Conservation (phyloP, 139 green algal species). For the Klebsormidium nitens region DNA sequence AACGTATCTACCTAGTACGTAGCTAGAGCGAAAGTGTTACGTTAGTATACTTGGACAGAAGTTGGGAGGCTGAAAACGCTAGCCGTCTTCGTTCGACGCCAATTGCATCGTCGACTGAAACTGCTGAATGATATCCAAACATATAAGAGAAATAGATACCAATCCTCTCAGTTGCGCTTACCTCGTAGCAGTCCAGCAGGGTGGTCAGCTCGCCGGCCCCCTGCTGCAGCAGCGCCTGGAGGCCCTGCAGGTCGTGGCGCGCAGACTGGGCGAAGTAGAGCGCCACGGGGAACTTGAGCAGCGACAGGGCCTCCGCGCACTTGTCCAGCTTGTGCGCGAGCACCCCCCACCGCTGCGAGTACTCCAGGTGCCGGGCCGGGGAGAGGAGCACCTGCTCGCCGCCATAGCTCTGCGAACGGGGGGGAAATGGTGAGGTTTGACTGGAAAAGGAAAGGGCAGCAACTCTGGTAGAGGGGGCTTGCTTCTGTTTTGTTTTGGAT, state of each 20-base stretch:
- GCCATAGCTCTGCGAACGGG: constrained; percentile 12
- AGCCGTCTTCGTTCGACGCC: too few relatives aligned
- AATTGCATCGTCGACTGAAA: too few relatives aligned
- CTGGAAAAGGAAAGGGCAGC: too few relatives aligned
- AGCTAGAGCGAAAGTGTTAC: too few relatives aligned
- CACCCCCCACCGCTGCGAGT: constrained; percentile 24
- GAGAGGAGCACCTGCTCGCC: constrained; percentile 16
- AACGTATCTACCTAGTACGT: too few relatives aligned
- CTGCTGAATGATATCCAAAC: too few relatives aligned
- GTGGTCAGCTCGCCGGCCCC: not conserved
- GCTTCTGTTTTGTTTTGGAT: too few relatives aligned
- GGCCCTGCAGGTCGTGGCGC: constrained; percentile 12
- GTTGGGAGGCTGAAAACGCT: too few relatives aligned
- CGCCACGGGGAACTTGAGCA: constrained; percentile 14
- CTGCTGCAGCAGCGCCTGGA: not conserved
- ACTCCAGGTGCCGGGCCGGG: not conserved
- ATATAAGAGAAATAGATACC: not conserved
- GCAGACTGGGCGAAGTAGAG: constrained; percentile 26
- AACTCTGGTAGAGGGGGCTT: too few relatives aligned
- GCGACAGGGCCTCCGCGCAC: not conserved
- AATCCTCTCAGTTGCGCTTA: not conserved
- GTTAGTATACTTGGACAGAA: too few relatives aligned
- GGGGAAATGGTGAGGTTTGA: too few relatives aligned
- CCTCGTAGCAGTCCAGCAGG: not conserved
- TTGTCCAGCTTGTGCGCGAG: constrained; percentile 21